Base-by-base conservation (phyloP, 805 yeast species). In the Metschnikowia aberdeeniae region DNA sequence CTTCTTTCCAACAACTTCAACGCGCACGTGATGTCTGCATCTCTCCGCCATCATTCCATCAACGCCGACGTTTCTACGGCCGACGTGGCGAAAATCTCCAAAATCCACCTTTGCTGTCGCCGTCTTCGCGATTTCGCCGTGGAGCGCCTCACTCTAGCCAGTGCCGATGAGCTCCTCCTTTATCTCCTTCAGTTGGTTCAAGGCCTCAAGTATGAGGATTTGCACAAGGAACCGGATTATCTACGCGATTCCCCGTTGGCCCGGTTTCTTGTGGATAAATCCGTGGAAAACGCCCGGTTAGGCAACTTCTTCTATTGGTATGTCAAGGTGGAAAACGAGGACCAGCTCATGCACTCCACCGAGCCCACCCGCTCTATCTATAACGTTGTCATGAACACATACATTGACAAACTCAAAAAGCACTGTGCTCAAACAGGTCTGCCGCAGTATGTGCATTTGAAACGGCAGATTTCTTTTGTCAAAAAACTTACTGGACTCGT, bases 261-360 rank as follows among this genome's bases (percentile, higher is more conserved):
- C 0, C 78, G 80, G 42, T 89, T 92, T 58, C 67, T 93, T 34
- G 82, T 90, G 34, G 81, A 81, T 24, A 73, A 92, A 37, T 82
- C 96, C 0, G 70, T 82, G 1, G 68, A 76, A 14, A 86, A 84
- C 58, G 76, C 77, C 17, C 70, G 77, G 14, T 68, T 95, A 34
- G 93, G 96, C 0, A 89, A 83, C 58, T 88, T 78, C 58, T 80
- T 95, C 49, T 90, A 88, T 62, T 93, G 99, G 98, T 88, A 84
- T 59, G 76, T 93, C 41, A 84, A 82, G 52, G 96, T 95, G 1
- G 97, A 92, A 58, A 78, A 84, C 27, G 88, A 84, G 56, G 96
- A 87, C 46, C 73, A 70, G 47, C 49, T 68, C 31, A 51, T 39
- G 42, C 28, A 50, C 27, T n/a, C 22, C 20, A 38, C 47, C 14